Conservation (phyloP, 2,329 filamentous ascomycete species). For the Apiospora hydei region DNA sequence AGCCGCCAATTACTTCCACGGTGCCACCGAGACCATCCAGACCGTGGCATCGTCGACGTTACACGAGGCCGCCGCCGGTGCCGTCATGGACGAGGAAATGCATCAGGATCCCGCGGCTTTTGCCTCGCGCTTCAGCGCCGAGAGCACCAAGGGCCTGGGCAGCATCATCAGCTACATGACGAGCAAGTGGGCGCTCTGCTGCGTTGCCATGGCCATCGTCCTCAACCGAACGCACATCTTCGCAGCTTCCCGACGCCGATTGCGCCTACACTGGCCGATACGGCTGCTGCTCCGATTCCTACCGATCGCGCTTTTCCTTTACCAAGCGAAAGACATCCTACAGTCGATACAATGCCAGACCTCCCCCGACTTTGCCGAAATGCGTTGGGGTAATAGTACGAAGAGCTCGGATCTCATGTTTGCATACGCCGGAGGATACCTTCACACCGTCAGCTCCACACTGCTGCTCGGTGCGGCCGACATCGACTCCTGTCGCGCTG, state of each 20-base stretch:
- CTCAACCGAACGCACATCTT: slow-evolving; percentile 94
- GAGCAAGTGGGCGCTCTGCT: slow-evolving; percentile 90
- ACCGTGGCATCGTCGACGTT: not conserved
- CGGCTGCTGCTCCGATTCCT: slow-evolving; percentile 74
- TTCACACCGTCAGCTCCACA: slow-evolving; percentile 75
- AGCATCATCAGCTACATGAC: slow-evolving; percentile 91
- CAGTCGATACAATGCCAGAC: slow-evolving; percentile 94
- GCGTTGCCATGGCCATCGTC: slow-evolving; percentile 84
- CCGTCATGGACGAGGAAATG: slow-evolving; percentile 51
- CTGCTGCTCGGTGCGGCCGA: slow-evolving; percentile 79
- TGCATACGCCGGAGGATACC: slow-evolving; percentile 69
- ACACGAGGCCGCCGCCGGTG: slow-evolving; percentile 37
- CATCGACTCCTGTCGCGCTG: slow-evolving; percentile 74
- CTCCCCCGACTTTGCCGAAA: slow-evolving; percentile 71
- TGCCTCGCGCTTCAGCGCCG: slow-evolving; percentile 60
- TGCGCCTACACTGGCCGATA: slow-evolving; percentile 77
- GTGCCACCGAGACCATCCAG: slow-evolving; percentile 56
- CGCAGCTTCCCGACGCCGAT: slow-evolving; percentile 81
- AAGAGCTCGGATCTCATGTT: slow-evolving; percentile 75
- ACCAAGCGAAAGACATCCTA: slow-evolving; percentile 74
- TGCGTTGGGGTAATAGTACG: slow-evolving; percentile 73
- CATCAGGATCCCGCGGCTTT: slow-evolving; percentile 50
- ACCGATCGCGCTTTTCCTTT: slow-evolving; percentile 73
- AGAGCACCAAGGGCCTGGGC: slow-evolving; percentile 74
- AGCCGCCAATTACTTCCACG: slow-evolving; percentile 36